A percentile compares a stretch with the other conserved stretches of the same genome.
Conservation (phyloP, 805 yeast genomes). For the Candida taoyuanica region DNA sequence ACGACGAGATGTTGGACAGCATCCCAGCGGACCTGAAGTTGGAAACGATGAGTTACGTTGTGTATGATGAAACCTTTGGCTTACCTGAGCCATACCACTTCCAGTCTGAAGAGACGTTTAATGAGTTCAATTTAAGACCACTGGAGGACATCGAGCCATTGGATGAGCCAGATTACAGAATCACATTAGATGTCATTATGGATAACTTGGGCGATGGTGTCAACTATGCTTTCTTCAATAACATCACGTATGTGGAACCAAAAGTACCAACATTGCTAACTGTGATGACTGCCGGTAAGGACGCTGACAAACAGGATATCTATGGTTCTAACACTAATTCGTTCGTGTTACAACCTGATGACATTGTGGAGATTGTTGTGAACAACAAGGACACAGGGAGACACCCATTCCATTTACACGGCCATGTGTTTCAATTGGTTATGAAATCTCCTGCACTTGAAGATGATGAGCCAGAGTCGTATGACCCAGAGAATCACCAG, state of each 20-base stretch:
- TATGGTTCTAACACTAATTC: conserved; percentile 82
- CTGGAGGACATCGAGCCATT: conserved; percentile 42
- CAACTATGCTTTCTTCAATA: conserved; percentile 96
- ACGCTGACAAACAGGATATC: conserved; percentile 45
- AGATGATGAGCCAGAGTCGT: conserved; percentile 49
- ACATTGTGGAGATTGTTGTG: conserved; percentile 70
- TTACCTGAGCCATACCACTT: conserved; percentile 26
- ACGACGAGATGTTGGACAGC: conserved; percentile 63
- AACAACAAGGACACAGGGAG: conserved; percentile 88
- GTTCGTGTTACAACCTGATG: conserved; percentile 51
- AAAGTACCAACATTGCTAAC: conserved; percentile 83
- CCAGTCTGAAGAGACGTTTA: conserved; percentile 18
- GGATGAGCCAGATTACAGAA: conserved; percentile 58
- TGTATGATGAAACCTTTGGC: conserved; percentile 38
- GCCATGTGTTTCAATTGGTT: conserved; percentile 75
- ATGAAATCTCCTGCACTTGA: conserved; percentile 65
- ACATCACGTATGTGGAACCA: conserved; percentile 71
- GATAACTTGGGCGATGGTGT: conserved; percentile 80
- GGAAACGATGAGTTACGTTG: conserved; percentile 50
- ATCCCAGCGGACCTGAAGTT: conserved; percentile 55
- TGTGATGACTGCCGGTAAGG: conserved; percentile 66
- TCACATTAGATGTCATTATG: conserved; percentile 63
- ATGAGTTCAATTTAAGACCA: conserved; percentile 36
- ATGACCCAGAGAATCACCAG: conserved; percentile 45
- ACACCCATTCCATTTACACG: conserved; percentile 98